phyloP scores from a whole-genome alignment of 139 green algal species.

The Volvox reticuliferus region DNA sequence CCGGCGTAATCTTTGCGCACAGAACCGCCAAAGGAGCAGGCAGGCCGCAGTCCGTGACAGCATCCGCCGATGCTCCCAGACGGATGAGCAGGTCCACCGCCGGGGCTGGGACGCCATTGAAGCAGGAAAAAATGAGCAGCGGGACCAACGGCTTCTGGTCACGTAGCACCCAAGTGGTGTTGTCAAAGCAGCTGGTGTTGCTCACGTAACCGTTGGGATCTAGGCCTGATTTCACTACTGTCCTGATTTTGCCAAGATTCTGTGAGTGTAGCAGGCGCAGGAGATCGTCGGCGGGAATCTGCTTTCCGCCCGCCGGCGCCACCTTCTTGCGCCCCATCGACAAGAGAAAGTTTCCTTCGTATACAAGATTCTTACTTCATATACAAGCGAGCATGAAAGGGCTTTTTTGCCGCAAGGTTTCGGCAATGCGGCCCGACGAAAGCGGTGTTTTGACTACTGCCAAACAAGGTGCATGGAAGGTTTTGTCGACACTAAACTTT shows the following conservation, averaged over 20 bases:
- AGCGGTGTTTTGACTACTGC: no score
- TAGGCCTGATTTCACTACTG: background rate
- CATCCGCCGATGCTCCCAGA: background rate
- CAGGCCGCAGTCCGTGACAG: slow-evolving; percentile 22
- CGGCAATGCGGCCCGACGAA: no score
- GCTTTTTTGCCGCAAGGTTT: no score
- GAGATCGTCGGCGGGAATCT: slow-evolving; percentile 9
- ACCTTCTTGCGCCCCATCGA: slow-evolving; percentile 20
- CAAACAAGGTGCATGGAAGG: no score
- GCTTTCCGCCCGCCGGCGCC: background rate
- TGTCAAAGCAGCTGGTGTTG: slow-evolving; percentile 26
- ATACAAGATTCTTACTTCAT: no score
- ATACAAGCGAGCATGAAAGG: no score
- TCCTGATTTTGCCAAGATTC: slow-evolving; percentile 8
- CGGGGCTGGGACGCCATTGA: slow-evolving; percentile 8
- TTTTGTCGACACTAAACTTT: no score
- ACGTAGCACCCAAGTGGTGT: slow-evolving; percentile 27
- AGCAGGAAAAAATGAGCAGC: slow-evolving; percentile 36
- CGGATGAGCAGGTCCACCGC: background rate
- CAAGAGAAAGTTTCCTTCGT: background rate
- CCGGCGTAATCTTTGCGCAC: slow-evolving; percentile 13
- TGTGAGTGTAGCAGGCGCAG: slow-evolving; percentile 22
- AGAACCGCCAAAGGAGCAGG: slow-evolving; percentile 15
- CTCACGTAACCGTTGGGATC: background rate
- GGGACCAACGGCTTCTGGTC: background rate